A percentile compares a stretch with the other conserved stretches of the same genome.
Evolutionary conservation across 768 basidiomycete species (phyloP).

Genomic region (Termitomyces sp.): DNA sequence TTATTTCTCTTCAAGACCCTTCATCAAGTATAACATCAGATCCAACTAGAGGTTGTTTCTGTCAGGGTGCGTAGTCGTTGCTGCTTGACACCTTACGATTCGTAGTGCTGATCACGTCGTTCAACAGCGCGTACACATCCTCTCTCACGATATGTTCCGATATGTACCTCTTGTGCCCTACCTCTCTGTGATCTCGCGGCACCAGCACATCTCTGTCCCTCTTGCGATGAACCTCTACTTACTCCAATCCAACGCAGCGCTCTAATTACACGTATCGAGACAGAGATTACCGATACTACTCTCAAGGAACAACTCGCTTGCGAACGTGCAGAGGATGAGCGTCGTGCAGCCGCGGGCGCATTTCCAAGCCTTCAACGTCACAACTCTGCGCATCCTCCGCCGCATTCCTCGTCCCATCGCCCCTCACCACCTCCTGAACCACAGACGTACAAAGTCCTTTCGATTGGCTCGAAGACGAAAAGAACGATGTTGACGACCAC

Average conservation of each 20-base stretch:
- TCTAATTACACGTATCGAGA: slow-evolving; percentile 38
- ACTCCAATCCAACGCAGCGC: slow-evolving; percentile 22
- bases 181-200: slow-evolving; percentile 55
- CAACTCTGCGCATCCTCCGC: slow-evolving; percentile 1
- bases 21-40: slow-evolving; percentile 31
- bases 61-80: slow-evolving; percentile 40
- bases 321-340: slow-evolving; percentile 40
- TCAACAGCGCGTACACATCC: slow-evolving; percentile 46
- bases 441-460: slow-evolving; percentile 47
- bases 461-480: slow-evolving; percentile 46
- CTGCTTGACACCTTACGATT: neutral
- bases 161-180: slow-evolving; percentile 56
- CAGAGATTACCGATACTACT: slow-evolving; percentile 35
- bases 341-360: slow-evolving; percentile 46
- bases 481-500: slow-evolving; percentile 51
- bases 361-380: slow-evolving; percentile 46
- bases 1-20: slow-evolving; percentile 30
- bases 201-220: slow-evolving; percentile 50
- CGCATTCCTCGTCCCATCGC: neutral
- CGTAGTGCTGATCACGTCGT: neutral
- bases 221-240: slow-evolving; percentile 39
- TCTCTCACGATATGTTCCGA: slow-evolving; percentile 49
- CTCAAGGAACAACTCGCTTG: slow-evolving; percentile 44
- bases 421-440: slow-evolving; percentile 12
- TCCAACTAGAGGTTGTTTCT: slow-evolving; percentile 65